These are phyloP conservation scores for Prunus armeniaca DNA, from an alignment of 306 rosid species.

Conservation along the genomic window DNA sequence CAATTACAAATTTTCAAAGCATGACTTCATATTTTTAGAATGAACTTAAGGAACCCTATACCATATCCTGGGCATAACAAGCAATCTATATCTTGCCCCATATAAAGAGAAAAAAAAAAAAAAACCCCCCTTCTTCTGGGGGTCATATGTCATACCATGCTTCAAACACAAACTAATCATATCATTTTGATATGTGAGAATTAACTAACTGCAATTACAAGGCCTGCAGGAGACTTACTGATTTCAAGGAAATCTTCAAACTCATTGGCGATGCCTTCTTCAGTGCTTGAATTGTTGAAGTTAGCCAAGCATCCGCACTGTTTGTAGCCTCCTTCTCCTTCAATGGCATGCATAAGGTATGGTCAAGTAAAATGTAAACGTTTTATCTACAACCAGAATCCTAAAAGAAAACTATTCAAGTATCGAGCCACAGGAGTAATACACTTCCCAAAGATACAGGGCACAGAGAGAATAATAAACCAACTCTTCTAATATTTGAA, in stretches of 20 bases:
- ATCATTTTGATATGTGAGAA: background rate
- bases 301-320: conserved; percentile 55
- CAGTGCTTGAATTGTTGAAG: conserved; percentile 54
- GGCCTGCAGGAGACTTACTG: conserved; percentile 40
- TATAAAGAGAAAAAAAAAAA: background rate
- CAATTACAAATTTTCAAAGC: background rate
- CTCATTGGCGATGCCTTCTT: conserved; percentile 81
- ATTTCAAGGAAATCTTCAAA: conserved; percentile 73
- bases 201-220: background rate
- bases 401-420: conserved; percentile 1
- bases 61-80: background rate
- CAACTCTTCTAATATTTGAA: background rate
- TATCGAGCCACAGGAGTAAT: background rate
- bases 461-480: background rate
- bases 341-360: conserved; percentile 20
- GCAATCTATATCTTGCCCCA: background rate
- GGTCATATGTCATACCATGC: background rate
- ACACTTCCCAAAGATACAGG: background rate
- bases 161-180: background rate
- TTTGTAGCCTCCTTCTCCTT: conserved; percentile 60
- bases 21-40: background rate
- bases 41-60: background rate
- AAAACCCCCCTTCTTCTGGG: background rate
- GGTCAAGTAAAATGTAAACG: conserved; percentile 17
- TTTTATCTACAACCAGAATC: conserved; percentile 12